Evolutionary conservation across 2,329 filamentous ascomycete genomes (phyloP), one percentile per base, ranked within the genome.

Genomic region (Blastomyces gilchristii): DNA sequence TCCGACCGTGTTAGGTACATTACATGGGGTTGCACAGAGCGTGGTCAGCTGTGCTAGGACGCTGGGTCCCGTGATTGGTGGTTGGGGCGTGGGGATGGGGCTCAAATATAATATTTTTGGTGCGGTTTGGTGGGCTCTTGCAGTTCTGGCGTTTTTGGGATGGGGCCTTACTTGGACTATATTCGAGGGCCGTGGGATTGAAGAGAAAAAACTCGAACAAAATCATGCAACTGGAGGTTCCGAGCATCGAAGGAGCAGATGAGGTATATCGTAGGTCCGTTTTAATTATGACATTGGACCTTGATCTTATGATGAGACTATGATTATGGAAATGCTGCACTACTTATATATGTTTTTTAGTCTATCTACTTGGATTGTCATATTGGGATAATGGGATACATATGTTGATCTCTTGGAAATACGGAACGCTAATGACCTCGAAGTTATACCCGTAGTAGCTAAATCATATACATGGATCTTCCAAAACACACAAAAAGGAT

Each of bases 181-280:
- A n/a, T 78, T 84, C 47, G 87, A 89, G 68, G 87, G 86, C 0
- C 82, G 76, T 64, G 85, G 85, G 1, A 84, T 86, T 71, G 84
- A 87, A 72, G 81, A 64, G 18, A 58, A 62, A 31, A 39, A 60
- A 14, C 22, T 41, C 63, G 41, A 69, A 63, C 58, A 70, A 68
- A 43, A 59, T 62, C n/a, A 47, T 49, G 16, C 63, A 50, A 11
- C 64, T 69, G 69, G 67, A 12, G 65, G 66, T 11, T 63, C 66
- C 9, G 61, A 63, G 58, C 65, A 63, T n/a, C 25, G 12, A 28
- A n/a, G 11, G 25, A 43, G 45, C 9, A 34, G 43, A 22, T 59
- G 43, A 59, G 22, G 37, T 14, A 14, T 22, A 14, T 25, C 14
- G 53, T 8, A 22, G 22, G 53, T 2, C 11, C 8, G 12, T n/a